phyloP scores from a whole-genome alignment of 2,329 filamentous ascomycete genomes.

The Claviceps humidiphila region DNA sequence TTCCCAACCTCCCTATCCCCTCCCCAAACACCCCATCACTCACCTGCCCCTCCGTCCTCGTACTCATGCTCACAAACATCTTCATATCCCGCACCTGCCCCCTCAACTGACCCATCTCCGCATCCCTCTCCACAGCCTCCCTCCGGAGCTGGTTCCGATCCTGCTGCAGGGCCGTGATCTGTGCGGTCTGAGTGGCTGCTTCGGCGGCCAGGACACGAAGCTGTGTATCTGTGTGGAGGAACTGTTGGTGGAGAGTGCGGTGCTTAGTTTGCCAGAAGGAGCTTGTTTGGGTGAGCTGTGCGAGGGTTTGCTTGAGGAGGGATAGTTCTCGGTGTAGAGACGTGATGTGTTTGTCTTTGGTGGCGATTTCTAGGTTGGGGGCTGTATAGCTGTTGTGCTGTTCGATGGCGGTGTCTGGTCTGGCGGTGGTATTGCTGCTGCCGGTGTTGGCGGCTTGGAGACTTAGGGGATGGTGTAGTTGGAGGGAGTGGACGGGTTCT shows the following conservation, averaged over 20 bases:
- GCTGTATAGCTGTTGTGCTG: constrained; percentile 5
- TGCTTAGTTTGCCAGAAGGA: constrained; percentile 46
- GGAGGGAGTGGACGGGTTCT: constrained; percentile 9
- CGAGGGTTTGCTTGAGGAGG: constrained; percentile 40
- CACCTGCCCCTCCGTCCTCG: constrained; percentile 44
- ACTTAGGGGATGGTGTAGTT: constrained; percentile 6
- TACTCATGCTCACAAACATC: constrained; percentile 57
- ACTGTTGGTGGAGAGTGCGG: constrained; percentile 37
- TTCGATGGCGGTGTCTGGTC: constrained; percentile 14
- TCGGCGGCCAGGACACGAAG: constrained; percentile 37
- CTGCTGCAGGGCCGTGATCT: constrained; percentile 35
- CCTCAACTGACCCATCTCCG: constrained; percentile 40
- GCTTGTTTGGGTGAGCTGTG: constrained; percentile 39
- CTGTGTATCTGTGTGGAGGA: constrained; percentile 38
- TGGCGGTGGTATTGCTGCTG: constrained; percentile 6
- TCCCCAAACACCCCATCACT: constrained; percentile 56
- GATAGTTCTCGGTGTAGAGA: constrained; percentile 38
- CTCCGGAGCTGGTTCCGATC: constrained; percentile 34
- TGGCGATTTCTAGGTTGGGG: constrained; percentile 14
- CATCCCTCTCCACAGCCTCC: constrained; percentile 36
- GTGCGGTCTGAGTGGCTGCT: constrained; percentile 31
- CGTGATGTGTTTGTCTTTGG: constrained; percentile 39
- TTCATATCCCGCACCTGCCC: constrained; percentile 55
- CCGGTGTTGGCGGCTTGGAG: background rate
- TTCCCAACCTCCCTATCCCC: constrained; percentile 46